Evolutionary conservation across 2,329 filamentous ascomycete species (phyloP).

Genomic region (Claviceps monticola): DNA sequence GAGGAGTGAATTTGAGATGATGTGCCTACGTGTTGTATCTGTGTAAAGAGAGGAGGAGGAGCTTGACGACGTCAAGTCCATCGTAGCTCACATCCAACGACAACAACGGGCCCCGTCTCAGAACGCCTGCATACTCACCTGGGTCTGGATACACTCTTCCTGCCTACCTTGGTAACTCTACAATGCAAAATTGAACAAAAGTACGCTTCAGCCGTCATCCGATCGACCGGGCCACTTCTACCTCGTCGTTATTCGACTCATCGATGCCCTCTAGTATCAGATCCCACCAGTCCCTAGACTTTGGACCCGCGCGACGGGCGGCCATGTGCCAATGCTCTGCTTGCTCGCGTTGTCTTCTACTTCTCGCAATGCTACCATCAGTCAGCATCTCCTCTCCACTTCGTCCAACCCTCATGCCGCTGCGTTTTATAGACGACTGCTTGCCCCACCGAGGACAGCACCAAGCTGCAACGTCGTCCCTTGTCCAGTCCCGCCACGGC

Average conservation of each 20-base stretch:
- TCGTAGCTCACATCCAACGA: background rate
- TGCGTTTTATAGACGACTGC: conserved; percentile 3
- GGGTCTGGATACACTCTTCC: background rate
- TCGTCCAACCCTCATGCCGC: conserved; percentile 22
- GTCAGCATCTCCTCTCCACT: conserved; percentile 39
- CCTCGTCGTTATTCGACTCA: conserved; percentile 1
- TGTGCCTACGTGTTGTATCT: background rate
- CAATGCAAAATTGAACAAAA: background rate
- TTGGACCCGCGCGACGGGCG: conserved; percentile 6
- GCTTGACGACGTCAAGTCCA: background rate
- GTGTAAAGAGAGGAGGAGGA: background rate
- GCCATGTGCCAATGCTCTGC: conserved; percentile 18
- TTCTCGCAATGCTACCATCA: conserved; percentile 33
- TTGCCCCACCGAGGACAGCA: background rate
- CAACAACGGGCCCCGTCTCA: background rate
- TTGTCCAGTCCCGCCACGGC: conserved; percentile 40
- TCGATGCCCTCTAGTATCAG: conserved; percentile 6
- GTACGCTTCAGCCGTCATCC: background rate
- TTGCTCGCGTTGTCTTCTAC: conserved; percentile 33
- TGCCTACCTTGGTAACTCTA: background rate
- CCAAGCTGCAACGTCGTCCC: background rate
- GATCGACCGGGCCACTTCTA: background rate
- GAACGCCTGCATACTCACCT: background rate
- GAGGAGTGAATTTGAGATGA: conserved; percentile 26
- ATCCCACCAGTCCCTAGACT: conserved; percentile 19